Conservation (phyloP, 495 filamentous ascomycete genomes). For the Daldinia grandis region DNA sequence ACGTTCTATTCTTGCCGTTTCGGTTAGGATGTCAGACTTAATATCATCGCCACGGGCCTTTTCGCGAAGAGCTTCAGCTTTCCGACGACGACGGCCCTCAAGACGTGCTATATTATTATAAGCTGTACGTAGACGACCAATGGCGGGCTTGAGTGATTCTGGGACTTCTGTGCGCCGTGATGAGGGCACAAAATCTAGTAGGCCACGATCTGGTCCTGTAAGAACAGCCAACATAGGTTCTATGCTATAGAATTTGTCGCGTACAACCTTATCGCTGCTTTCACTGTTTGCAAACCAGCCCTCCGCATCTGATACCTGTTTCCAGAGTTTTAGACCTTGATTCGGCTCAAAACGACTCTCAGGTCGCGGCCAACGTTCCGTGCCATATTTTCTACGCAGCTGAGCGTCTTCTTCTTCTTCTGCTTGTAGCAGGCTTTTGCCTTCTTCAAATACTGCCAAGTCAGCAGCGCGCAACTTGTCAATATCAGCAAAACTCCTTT, state of each 20-base stretch:
- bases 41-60: conserved; percentile 91
- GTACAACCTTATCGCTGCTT: conserved; percentile 82
- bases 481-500: conserved; percentile 82
- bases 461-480: conserved; percentile 84
- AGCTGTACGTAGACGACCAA: conserved; percentile 73
- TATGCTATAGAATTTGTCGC: conserved; percentile 78
- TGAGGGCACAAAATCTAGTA: conserved; percentile 89
- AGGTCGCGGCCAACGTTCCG: conserved; percentile 81
- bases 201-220: conserved; percentile 76
- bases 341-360: conserved; percentile 66
- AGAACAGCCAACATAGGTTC: conserved; percentile 78
- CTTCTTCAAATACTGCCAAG: conserved; percentile 79
- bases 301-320: conserved; percentile 77
- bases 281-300: conserved; percentile 88
- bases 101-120: conserved; percentile 85
- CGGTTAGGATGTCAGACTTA: conserved; percentile 78
- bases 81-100: conserved; percentile 77
- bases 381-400: conserved; percentile 81
- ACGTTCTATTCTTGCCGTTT: conserved; percentile 85
- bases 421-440: conserved; percentile 73
- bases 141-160: conserved; percentile 79
- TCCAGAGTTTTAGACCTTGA: conserved; percentile 78
- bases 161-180: conserved; percentile 80
- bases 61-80: conserved; percentile 75
- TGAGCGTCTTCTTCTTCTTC: conserved; percentile 85